Evolutionary conservation across 1,284 basidiomycete species (phyloP).

Genomic region (Spongispora temasekensis): DNA sequence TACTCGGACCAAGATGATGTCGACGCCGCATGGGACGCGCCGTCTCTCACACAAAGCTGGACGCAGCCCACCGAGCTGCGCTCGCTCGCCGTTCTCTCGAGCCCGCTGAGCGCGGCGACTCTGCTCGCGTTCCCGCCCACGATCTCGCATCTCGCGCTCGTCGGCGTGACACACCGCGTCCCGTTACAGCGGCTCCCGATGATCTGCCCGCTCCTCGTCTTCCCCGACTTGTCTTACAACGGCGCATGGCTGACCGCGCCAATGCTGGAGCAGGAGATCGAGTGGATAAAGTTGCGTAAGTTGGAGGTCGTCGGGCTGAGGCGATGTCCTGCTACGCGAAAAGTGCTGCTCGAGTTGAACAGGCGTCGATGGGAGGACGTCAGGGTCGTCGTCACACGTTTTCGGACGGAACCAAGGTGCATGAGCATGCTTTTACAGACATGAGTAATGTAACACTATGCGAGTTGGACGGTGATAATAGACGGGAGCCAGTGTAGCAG

Average conservation of each 20-base stretch:
- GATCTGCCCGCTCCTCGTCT: slow-evolving; percentile 60
- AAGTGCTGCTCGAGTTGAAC: slow-evolving; percentile 50
- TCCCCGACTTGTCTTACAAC: slow-evolving; percentile 71
- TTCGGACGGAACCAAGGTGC: slow-evolving; percentile 1
- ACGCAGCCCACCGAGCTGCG: slow-evolving; percentile 35
- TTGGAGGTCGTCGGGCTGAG: slow-evolving; percentile 56
- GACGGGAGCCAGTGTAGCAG: not conserved
- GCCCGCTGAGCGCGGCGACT: slow-evolving; percentile 36
- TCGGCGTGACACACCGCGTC: slow-evolving; percentile 45
- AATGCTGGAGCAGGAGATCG: slow-evolving; percentile 47
- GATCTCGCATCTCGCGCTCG: slow-evolving; percentile 56
- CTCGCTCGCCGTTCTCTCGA: slow-evolving; percentile 43
- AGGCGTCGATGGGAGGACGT: slow-evolving; percentile 65
- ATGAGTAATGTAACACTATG: slow-evolving; percentile 25
- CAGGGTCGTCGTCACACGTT: slow-evolving; percentile 29
- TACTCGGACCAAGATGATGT: not conserved
- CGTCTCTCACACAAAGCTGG: slow-evolving; percentile 12
- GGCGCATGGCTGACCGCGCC: slow-evolving; percentile 53
- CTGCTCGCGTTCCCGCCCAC: slow-evolving; percentile 56
- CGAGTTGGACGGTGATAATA: slow-evolving; percentile 20
- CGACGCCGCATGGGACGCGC: slow-evolving; percentile 26
- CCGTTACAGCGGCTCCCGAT: slow-evolving; percentile 56
- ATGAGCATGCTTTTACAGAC: slow-evolving; percentile 8
- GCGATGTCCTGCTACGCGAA: slow-evolving; percentile 46
- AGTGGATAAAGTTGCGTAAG: slow-evolving; percentile 55